phyloP scores from a whole-genome alignment of 768 basidiomycete species.

The Amanita phalloides region DNA sequence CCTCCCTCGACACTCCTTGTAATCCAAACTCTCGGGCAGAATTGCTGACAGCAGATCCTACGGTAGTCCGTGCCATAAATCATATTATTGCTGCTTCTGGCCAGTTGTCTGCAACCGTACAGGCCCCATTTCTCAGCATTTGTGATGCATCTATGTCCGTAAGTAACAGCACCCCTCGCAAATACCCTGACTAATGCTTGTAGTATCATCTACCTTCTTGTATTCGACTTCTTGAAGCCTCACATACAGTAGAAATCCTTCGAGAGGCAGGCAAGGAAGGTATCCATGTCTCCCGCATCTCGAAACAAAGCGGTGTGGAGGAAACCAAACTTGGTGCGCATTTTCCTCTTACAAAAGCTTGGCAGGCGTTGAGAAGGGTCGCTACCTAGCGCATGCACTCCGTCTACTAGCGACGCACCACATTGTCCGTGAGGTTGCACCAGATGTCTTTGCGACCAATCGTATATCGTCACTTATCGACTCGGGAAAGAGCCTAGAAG shows the following conservation, averaged over 20 bases:
- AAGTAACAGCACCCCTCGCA: constrained; percentile 15
- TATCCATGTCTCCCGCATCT: constrained; percentile 38
- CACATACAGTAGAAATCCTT: constrained; percentile 61
- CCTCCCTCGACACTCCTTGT: constrained; percentile 40
- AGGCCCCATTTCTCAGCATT: constrained; percentile 58
- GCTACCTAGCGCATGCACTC: constrained; percentile 49
- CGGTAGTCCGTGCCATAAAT: constrained; percentile 47
- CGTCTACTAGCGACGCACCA: constrained; percentile 75
- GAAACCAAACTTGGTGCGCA: constrained; percentile 39
- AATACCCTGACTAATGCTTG: neutral
- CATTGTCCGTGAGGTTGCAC: constrained; percentile 55
- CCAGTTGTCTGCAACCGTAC: constrained; percentile 54
- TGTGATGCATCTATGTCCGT: constrained; percentile 69
- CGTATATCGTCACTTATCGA: constrained; percentile 61
- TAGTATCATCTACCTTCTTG: constrained; percentile 72
- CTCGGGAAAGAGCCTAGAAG: constrained; percentile 45
- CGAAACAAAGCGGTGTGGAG: constrained; percentile 31
- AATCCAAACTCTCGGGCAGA: constrained; percentile 38
- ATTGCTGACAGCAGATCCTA: constrained; percentile 46
- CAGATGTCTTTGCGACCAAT: constrained; percentile 65
- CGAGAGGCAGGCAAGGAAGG: constrained; percentile 48
- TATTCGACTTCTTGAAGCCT: constrained; percentile 61
- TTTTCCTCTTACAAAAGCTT: neutral
- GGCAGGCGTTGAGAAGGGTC: neutral
- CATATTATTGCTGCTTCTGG: constrained; percentile 61